Base-by-base conservation (phyloP, 2,329 filamentous ascomycete species). In the Stagonosporopsis vannaccii region DNA sequence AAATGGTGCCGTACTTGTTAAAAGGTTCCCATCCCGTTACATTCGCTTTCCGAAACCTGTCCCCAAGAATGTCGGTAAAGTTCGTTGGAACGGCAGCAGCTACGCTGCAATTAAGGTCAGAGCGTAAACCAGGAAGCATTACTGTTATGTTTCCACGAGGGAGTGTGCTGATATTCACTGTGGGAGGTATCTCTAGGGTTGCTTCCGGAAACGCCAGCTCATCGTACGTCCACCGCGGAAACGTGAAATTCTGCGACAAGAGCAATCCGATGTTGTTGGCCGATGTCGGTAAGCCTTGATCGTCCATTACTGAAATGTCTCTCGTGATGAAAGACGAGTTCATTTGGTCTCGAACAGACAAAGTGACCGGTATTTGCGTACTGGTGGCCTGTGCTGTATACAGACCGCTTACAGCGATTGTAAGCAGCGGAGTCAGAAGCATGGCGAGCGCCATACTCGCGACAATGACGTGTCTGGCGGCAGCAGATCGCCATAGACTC, bases 141-240 rank as follows among this genome's bases (percentile, higher is more conserved):
- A 30, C 44, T 13, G 44, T 47, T 25, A 47, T 25, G n/a, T 39
- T 39, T 8, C 44, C 37, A 20, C 44, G 23, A 4, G 17, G 15
- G 8, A 39, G 44, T 9, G 35, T 39, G 23, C 44, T 47, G 15
- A 35, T 39, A n/a, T 47, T 39, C 13, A 47, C 20, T 8, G 33
- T 20, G 23, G 23, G n/a, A 13, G 44, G 44, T 19, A 47, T 12
- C 12, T 47, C 20, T 2, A 39, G 17, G 12, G 3, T 13, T 9
- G 17, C n/a, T 22, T 39, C 33, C 3, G 44, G 33, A n/a, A 47
- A 39, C 6, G 33, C 44, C 15, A 47, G 9, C 23, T 39, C 44
- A n/a, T 47, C 44, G 25, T 39, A 47, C 9, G 44, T 47, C 44
- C 44, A 47, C 5, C 4, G n/a, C n/a, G 44, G 44, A 26, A 47